Conservation (phyloP, 371 early-diverging fungal genomes). For the Circinella minor region DNA sequence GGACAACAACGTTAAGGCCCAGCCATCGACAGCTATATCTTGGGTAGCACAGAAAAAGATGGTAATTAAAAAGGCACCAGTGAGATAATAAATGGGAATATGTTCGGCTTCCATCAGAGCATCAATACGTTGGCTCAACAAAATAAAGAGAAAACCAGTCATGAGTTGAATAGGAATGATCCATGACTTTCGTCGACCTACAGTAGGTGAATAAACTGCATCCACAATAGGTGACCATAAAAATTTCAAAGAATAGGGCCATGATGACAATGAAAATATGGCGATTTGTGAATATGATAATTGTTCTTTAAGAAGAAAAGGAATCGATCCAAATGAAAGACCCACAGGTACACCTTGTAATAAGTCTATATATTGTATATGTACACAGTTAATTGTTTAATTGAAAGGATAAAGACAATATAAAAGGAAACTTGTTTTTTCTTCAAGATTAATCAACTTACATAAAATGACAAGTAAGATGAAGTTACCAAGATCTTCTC, state of each 20-base stretch:
- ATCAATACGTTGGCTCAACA: constrained; percentile 81
- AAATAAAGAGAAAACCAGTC: constrained; percentile 75
- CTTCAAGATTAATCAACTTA: constrained; percentile 26
- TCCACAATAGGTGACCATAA: constrained; percentile 98
- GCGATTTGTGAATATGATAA: constrained; percentile 92
- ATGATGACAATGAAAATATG: constrained; percentile 90
- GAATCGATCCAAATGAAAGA: constrained; percentile 89
- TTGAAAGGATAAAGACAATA: neutral
- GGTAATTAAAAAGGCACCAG: constrained; percentile 72
- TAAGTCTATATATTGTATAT: constrained; percentile 58
- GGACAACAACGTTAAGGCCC: constrained; percentile 92
- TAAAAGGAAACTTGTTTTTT: neutral
- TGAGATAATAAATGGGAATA: constrained; percentile 69
- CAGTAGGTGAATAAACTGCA: constrained; percentile 73
- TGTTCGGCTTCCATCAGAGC: constrained; percentile 66
- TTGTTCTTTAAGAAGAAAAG: constrained; percentile 91
- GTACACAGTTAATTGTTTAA: constrained; percentile 14
- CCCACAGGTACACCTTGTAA: constrained; percentile 96
- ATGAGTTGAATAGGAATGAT: constrained; percentile 96
- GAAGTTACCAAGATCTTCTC: constrained; percentile 68
- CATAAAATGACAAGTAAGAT: constrained; percentile 70
- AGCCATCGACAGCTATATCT: constrained; percentile 98
- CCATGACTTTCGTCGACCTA: constrained; percentile 97
- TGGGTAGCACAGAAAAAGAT: constrained; percentile 97
- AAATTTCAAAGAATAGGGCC: constrained; percentile 93